These are phyloP conservation scores for Euphorbia tirucalli DNA, from an alignment of 345 rosid genomes.

Conservation along the genomic window DNA sequence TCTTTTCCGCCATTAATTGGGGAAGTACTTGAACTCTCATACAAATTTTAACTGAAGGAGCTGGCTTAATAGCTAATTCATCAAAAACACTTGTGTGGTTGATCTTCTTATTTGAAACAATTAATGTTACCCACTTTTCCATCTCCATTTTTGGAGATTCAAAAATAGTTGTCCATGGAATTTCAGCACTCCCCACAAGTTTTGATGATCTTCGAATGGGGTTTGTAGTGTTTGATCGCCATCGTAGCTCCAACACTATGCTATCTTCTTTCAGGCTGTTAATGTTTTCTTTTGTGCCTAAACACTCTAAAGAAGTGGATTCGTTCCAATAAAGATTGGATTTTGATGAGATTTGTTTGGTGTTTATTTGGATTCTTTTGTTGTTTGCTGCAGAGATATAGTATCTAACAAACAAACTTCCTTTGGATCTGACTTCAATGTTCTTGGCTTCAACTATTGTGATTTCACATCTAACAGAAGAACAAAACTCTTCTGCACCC, in stretches of 20 bases:
- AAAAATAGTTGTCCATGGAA: constrained; percentile 43
- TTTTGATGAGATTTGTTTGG: constrained; percentile 40
- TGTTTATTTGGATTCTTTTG: constrained; percentile 52
- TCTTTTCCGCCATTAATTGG: constrained; percentile 12
- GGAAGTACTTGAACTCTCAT: constrained; percentile 31
- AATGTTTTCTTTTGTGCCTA: constrained; percentile 49
- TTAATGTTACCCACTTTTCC: constrained; percentile 43
- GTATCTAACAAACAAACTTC: constrained; percentile 56
- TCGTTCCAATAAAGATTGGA: constrained; percentile 52
- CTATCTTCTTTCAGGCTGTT: constrained; percentile 41
- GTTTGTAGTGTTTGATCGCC: constrained; percentile 27
- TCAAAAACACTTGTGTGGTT: not conserved
- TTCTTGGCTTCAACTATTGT: constrained; percentile 66
- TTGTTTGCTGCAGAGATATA: constrained; percentile 55
- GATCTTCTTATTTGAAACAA: constrained; percentile 20
- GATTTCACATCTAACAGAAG: constrained; percentile 54
- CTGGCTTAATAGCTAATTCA: constrained; percentile 31
- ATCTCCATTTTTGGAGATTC: constrained; percentile 51
- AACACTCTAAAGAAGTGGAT: constrained; percentile 57
- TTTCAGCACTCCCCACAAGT: constrained; percentile 57
- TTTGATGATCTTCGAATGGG: constrained; percentile 43
- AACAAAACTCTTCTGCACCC: constrained; percentile 11
- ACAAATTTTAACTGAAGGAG: constrained; percentile 41
- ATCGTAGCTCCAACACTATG: constrained; percentile 59
- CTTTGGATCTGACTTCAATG: constrained; percentile 40